Conservation (phyloP, 75 land plant genomes). For the Pinus taeda region DNA sequence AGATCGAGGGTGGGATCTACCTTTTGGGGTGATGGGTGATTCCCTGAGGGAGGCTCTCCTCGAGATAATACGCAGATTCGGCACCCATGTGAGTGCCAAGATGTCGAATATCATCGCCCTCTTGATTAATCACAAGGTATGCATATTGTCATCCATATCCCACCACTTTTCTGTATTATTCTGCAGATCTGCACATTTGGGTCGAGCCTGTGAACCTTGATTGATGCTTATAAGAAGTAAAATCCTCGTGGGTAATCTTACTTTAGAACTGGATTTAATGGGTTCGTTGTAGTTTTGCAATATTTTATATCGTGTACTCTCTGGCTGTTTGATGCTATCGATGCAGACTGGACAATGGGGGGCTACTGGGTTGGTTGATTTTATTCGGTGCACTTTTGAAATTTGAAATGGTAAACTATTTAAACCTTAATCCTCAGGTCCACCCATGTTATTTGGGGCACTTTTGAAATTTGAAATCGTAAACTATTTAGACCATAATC, state of each 20-base stretch:
- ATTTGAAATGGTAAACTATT: too few relatives aligned
- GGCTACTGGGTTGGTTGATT: too few relatives aligned
- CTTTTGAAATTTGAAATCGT: too few relatives aligned
- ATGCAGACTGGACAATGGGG: too few relatives aligned
- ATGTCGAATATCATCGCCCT: slow-evolving; percentile 10
- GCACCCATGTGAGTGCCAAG: background rate
- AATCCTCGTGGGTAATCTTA: background rate
- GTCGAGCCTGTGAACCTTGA: background rate
- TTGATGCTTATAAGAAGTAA: background rate
- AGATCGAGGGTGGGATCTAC: too few relatives aligned
- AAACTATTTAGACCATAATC: too few relatives aligned
- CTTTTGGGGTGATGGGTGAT: background rate
- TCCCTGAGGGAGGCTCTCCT: background rate
- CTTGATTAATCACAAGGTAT: slow-evolving; percentile 4
- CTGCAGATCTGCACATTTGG: background rate
- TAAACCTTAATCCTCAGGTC: too few relatives aligned
- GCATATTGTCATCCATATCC: too few relatives aligned
- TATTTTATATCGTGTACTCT: background rate
- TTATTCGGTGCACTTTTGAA: too few relatives aligned
- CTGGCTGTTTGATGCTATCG: too few relatives aligned
- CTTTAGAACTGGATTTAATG: background rate
- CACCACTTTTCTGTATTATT: background rate
- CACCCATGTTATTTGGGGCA: too few relatives aligned
- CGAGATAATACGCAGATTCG: slow-evolving; percentile 2
- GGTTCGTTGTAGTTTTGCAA: background rate